Conservation (phyloP, 176 grass and related monocot genomes). For the Luzula sylvatica region DNA sequence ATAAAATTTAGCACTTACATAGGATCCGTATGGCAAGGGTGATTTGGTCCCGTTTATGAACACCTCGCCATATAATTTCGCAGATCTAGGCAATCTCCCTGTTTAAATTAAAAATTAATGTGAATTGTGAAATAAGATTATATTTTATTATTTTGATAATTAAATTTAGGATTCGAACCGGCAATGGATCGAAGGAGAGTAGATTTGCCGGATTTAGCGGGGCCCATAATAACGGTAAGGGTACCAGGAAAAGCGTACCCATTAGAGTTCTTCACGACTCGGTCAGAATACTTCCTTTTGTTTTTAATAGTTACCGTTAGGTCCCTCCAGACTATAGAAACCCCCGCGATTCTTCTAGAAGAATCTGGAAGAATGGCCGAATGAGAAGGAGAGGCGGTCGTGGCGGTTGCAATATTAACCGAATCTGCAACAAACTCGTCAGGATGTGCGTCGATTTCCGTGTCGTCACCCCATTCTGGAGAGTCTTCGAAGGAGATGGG, state of each 20-base stretch:
- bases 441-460: conserved; percentile 45
- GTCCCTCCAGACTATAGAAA: conserved; percentile 82
- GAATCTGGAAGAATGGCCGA: conserved; percentile 1
- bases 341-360: conserved; percentile 59
- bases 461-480: conserved; percentile 77
- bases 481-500: conserved; percentile 94
- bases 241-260: conserved; percentile 83
- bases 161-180: conserved; percentile 23
- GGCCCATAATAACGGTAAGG: conserved; percentile 92
- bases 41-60: conserved; percentile 70
- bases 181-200: conserved; percentile 74
- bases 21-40: conserved; percentile 70
- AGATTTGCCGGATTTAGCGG: conserved; percentile 81
- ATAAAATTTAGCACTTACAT: conserved; percentile 35
- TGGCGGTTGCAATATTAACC: conserved; percentile 43
- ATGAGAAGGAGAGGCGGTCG: conserved; percentile 35
- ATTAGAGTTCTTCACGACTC: conserved; percentile 69
- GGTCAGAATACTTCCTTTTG: conserved; percentile 36
- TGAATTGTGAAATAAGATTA: conserved; percentile 4
- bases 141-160: background rate
- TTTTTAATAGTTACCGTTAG: conserved; percentile 49
- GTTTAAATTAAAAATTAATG: conserved; percentile 6
- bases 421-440: conserved; percentile 29
- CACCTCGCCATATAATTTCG: conserved; percentile 69
- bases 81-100: conserved; percentile 46